These are phyloP conservation scores for Rhynchosporium graminicola DNA, from an alignment of 2,329 filamentous ascomycete species.

Conservation along the genomic window DNA sequence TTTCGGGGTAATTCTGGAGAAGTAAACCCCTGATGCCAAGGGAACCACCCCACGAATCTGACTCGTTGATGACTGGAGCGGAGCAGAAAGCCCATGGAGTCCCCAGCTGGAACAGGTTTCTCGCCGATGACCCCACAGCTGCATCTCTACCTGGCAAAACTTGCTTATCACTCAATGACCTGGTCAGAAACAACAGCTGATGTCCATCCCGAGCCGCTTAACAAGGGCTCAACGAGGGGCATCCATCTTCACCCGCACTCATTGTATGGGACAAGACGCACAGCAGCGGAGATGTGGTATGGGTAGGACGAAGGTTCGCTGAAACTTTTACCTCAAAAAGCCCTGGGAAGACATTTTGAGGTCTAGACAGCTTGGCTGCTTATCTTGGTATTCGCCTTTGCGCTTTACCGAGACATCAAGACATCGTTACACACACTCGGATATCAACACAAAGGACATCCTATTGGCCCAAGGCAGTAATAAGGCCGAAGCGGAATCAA, in stretches of 20 bases:
- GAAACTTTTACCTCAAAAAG: conserved; percentile 12
- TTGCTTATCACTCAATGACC: no score
- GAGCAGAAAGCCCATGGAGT: conserved; percentile 1
- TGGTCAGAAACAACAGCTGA: neutral
- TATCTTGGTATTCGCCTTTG: neutral
- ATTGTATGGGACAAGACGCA: neutral
- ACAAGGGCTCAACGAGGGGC: neutral
- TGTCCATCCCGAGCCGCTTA: neutral
- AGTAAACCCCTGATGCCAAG: conserved; percentile 4
- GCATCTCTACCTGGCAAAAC: no score
- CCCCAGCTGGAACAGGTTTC: neutral
- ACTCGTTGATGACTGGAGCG: neutral
- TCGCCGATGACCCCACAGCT: no score
- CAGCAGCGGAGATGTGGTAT: conserved; percentile 1
- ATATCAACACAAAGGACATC: no score
- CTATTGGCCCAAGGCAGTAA: conserved; percentile 6
- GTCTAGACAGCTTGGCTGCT: neutral
- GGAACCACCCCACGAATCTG: neutral
- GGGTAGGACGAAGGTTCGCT: conserved; percentile 5
- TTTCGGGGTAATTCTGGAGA: conserved; percentile 6
- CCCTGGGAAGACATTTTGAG: conserved; percentile 2
- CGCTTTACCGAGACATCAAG: neutral
- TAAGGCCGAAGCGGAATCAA: conserved; percentile 5
- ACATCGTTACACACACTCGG: no score
- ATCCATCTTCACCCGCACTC: conserved; percentile 5